phyloP scores from a whole-genome alignment of 768 basidiomycete genomes.

The Boletus reticulatus region DNA sequence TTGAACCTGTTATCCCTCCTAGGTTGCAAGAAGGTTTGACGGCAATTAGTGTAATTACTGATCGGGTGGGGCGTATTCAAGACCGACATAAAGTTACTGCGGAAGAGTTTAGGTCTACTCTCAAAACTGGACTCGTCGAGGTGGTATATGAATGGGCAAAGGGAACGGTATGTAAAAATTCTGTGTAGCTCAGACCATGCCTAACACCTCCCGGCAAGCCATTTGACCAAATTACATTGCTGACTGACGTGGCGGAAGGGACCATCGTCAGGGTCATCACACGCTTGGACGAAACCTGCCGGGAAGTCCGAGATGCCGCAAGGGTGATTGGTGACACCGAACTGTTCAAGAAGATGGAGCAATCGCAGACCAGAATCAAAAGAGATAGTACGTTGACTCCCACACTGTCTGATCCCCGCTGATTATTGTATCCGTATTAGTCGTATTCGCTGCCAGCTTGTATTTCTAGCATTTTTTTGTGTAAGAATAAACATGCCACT shows the following conservation, averaged over 20 bases:
- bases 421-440: conserved; percentile 35
- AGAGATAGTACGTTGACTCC: conserved; percentile 76
- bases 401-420: background rate
- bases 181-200: background rate
- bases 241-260: conserved; percentile 96
- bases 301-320: conserved; percentile 96
- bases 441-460: conserved; percentile 85
- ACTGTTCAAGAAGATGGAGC: conserved; percentile 97
- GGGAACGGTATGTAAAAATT: conserved; percentile 76
- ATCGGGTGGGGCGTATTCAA: conserved; percentile 79
- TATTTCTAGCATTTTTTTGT: conserved; percentile 56
- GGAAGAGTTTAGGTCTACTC: conserved; percentile 72
- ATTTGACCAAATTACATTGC: conserved; percentile 87
- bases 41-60: conserved; percentile 73
- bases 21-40: conserved; percentile 80
- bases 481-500: background rate
- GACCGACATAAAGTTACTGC: conserved; percentile 73
- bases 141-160: conserved; percentile 99
- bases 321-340: conserved; percentile 96
- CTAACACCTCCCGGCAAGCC: conserved; percentile 52
- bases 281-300: conserved; percentile 92
- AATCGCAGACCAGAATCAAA: conserved; percentile 90
- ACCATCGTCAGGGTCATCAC: conserved; percentile 97
- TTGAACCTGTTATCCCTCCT: conserved; percentile 77
- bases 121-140: conserved; percentile 91